Evolutionary conservation across 345 rosid genomes (phyloP).

Genomic region (Barbarea vulgaris): DNA sequence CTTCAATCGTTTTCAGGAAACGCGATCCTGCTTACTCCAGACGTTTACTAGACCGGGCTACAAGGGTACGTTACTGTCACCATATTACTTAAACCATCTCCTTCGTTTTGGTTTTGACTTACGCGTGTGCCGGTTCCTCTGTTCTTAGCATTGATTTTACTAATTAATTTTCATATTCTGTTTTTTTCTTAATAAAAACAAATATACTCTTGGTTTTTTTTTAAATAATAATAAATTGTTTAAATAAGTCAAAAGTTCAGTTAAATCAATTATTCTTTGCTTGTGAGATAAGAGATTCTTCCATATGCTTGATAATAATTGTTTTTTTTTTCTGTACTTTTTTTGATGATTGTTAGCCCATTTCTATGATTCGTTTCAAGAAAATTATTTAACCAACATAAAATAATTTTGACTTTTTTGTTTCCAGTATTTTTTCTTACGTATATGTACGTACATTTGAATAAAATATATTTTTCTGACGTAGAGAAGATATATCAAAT

Average conservation of each 20-base stretch:
- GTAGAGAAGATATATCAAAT: constrained; percentile 18
- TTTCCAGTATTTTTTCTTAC: constrained; percentile 5
- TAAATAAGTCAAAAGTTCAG: constrained; percentile 24
- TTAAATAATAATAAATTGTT: neutral
- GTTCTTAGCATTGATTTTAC: neutral
- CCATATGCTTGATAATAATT: constrained; percentile 24
- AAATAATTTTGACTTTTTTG: neutral
- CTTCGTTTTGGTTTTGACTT: neutral
- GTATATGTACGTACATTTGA: constrained; percentile 36
- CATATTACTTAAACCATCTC: neutral
- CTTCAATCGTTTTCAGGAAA: constrained; percentile 85
- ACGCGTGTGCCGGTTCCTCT: constrained; percentile 16
- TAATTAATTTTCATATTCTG: neutral
- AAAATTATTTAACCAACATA: too few relatives aligned
- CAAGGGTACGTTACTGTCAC: constrained; percentile 55
- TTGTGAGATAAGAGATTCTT: constrained; percentile 38
- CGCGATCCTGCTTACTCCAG: constrained; percentile 84
- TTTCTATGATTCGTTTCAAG: constrained; percentile 25
- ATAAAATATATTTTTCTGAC: constrained; percentile 30
- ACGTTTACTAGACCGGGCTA: constrained; percentile 68
- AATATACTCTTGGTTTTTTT: neutral
- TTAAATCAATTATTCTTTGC: constrained; percentile 36
- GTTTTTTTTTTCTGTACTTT: constrained; percentile 23
- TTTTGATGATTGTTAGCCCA: constrained; percentile 10
- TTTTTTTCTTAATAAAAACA: too few relatives aligned